Evolutionary conservation across 1,284 basidiomycete genomes (phyloP).

Genomic region (Golubevia sp.): DNA sequence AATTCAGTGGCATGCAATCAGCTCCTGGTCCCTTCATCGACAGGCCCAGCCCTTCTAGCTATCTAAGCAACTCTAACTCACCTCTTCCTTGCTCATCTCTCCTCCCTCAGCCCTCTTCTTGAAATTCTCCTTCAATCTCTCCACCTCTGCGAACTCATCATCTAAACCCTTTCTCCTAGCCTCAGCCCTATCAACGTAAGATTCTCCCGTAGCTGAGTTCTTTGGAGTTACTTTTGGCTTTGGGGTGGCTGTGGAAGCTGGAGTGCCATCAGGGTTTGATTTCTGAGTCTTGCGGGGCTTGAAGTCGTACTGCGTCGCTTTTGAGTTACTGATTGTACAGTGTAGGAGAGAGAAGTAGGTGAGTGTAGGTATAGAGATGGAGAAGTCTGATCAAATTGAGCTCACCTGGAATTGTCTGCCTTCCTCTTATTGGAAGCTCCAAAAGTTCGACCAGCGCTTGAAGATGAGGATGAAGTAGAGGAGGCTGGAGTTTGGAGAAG

Average conservation of each 20-base stretch:
- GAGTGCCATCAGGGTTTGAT: not conserved
- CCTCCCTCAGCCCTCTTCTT: slow-evolving; percentile 12
- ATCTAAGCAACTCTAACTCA: slow-evolving; percentile 1
- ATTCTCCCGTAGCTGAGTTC: slow-evolving; percentile 11
- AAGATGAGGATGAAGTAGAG: slow-evolving; percentile 4
- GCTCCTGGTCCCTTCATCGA: too few relatives aligned
- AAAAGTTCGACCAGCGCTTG: not conserved
- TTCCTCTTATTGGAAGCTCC: slow-evolving; percentile 16
- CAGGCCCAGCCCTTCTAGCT: too few relatives aligned
- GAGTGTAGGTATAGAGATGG: slow-evolving; percentile 17
- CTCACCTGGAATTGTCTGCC: slow-evolving; percentile 4
- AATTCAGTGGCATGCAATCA: too few relatives aligned
- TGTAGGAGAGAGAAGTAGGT: slow-evolving; percentile 24
- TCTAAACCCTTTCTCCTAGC: slow-evolving; percentile 11
- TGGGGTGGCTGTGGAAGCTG: slow-evolving; percentile 1
- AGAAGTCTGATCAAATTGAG: slow-evolving; percentile 14
- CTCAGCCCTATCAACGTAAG: slow-evolving; percentile 17
- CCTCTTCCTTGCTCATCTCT: slow-evolving; percentile 18
- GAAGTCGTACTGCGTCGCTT: not conserved
- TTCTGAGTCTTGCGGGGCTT: slow-evolving; percentile 8
- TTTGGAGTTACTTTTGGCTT: not conserved
- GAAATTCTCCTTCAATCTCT: slow-evolving; percentile 22
- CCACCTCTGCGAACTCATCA: slow-evolving; percentile 24
- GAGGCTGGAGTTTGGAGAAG: slow-evolving; percentile 22
- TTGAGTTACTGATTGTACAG: slow-evolving; percentile 5